A percentile compares a stretch with the other conserved stretches of the same genome.
phyloP scores from a whole-genome alignment of 1,139 yeast genomes.

The Geotrichum carabidarum region DNA sequence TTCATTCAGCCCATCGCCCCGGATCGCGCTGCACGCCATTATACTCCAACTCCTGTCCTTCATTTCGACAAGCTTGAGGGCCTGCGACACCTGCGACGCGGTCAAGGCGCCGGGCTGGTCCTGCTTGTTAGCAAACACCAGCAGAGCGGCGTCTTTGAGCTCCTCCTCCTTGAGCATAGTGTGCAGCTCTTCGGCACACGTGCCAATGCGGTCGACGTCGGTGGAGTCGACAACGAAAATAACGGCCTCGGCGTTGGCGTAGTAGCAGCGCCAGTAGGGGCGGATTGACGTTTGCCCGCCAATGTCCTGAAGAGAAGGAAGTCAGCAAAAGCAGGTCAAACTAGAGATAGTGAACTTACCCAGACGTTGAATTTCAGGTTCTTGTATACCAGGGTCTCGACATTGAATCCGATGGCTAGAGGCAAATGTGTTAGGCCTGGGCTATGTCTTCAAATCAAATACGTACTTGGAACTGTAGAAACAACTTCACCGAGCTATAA shows the following conservation, averaged over 20 bases:
- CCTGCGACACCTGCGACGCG: constrained; percentile 91
- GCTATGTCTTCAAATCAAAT: too few species aligned
- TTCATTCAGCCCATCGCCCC: constrained; percentile 93
- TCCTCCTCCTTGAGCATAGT: constrained; percentile 93
- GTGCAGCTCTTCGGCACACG: constrained; percentile 83
- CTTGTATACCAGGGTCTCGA: constrained; percentile 85
- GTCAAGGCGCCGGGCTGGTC: constrained; percentile 94
- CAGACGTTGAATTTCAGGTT: constrained; percentile 82
- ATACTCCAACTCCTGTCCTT: constrained; percentile 98
- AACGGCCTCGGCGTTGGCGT: constrained; percentile 91
- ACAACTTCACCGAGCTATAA: constrained; percentile 82
- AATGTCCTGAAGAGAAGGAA: constrained; percentile 70
- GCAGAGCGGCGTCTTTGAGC: constrained; percentile 76
- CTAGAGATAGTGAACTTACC: constrained; percentile 31
- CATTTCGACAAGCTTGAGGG: constrained; percentile 75
- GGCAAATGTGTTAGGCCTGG: too few species aligned
- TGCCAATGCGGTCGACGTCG: constrained; percentile 85
- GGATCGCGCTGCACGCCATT: constrained; percentile 91
- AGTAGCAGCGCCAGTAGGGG: constrained; percentile 97
- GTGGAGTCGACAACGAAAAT: constrained; percentile 97
- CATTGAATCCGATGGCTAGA: constrained; percentile 85
- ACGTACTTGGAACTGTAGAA: constrained; percentile 73
- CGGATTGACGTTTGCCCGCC: constrained; percentile 97
- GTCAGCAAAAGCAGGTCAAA: not conserved
- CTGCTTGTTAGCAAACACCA: constrained; percentile 83